Percentiles rank a stretch among this genome's conserved stretches.
phyloP scores from a whole-genome alignment of 2,329 filamentous ascomycete genomes.

The Coniochaeta pulveracea region DNA sequence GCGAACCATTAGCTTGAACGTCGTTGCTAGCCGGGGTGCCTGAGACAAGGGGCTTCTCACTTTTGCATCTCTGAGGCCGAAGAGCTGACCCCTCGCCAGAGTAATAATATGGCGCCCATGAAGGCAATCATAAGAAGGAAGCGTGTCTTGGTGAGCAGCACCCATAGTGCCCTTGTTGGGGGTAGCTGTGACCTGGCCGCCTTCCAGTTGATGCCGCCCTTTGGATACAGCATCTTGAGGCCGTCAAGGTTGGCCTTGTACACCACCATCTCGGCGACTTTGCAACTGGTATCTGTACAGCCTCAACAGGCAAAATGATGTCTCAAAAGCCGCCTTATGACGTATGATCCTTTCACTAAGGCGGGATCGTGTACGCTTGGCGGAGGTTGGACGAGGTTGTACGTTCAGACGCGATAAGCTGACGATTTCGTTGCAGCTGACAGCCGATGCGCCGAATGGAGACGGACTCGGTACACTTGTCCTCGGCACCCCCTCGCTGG shows the following conservation, averaged over 20 bases:
- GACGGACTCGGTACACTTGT: neutral
- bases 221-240: constrained; percentile 72
- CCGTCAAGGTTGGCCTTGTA: constrained; percentile 25
- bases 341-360: no score
- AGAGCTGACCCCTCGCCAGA: constrained; percentile 79
- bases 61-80: constrained; percentile 84
- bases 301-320: no score
- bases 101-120: constrained; percentile 58
- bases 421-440: no score
- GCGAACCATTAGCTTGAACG: constrained; percentile 8
- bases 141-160: constrained; percentile 63
- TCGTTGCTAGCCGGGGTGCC: neutral
- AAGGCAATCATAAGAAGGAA: constrained; percentile 66
- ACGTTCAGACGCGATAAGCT: neutral
- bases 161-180: constrained; percentile 59
- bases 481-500: neutral
- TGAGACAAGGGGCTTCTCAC: constrained; percentile 35
- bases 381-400: constrained; percentile 12
- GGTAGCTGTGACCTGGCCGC: constrained; percentile 71
- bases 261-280: no score
- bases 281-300: no score
- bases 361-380: no score
- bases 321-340: no score
- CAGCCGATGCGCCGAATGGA: constrained; percentile 1
- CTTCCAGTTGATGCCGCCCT: constrained; percentile 88